Conservation (phyloP, 169 alveolate species). For the Eimeria acervulina region DNA sequence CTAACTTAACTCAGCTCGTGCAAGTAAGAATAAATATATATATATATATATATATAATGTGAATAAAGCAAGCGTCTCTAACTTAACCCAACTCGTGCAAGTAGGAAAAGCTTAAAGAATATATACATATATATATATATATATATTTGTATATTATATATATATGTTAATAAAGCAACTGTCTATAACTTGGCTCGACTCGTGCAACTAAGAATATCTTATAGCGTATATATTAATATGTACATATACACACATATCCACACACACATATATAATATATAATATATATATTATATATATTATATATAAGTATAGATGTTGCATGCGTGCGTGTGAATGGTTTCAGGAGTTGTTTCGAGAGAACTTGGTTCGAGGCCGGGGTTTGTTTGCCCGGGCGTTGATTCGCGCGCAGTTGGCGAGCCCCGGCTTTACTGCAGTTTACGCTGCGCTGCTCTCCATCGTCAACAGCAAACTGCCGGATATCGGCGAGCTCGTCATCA, state of each 20-base stretch:
- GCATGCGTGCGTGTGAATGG: neutral
- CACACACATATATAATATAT: no score
- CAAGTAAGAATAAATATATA: constrained; percentile 23
- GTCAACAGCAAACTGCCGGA: constrained; percentile 99
- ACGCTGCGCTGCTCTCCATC: constrained; percentile 98
- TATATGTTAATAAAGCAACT: no score
- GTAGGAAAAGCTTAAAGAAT: neutral
- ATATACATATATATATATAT: neutral
- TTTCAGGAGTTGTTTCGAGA: constrained; percentile 96
- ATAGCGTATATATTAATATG: no score
- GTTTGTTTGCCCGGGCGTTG: constrained; percentile 97
- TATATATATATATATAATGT: no score
- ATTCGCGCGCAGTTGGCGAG: constrained; percentile 99
- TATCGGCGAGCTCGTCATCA: constrained; percentile 96
- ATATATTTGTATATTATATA: no score
- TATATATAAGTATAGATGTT: neutral
- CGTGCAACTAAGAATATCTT: neutral
- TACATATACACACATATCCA: no score
- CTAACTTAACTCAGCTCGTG: constrained; percentile 91
- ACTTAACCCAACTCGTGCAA: neutral
- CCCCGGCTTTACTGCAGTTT: constrained; percentile 98
- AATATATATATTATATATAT: neutral
- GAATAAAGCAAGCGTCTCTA: neutral
- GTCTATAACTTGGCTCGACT: no score
- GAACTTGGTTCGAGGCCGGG: constrained; percentile 98